These are phyloP conservation scores for Chaetomidium leptoderma DNA, from an alignment of 495 filamentous ascomycete species.

Conservation along the genomic window DNA sequence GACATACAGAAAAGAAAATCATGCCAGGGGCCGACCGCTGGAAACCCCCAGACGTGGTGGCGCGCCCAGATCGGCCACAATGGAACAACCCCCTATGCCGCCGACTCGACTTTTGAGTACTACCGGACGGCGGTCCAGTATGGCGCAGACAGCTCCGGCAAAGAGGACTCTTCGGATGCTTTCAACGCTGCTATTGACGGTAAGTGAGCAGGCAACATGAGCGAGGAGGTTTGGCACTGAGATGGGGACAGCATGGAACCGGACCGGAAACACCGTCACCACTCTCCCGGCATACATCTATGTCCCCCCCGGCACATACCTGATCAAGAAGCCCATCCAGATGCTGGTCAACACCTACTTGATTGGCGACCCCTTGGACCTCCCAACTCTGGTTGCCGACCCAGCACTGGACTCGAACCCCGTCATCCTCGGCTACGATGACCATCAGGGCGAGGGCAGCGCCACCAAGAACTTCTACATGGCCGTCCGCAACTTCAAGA, in stretches of 20 bases:
- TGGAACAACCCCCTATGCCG: slow-evolving; percentile 37
- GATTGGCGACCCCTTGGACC: slow-evolving; percentile 59
- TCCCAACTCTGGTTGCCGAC: slow-evolving; percentile 59
- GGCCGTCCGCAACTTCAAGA: slow-evolving; percentile 66
- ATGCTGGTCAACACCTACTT: slow-evolving; percentile 40
- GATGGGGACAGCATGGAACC: slow-evolving; percentile 26
- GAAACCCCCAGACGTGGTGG: slow-evolving; percentile 26
- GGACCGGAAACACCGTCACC: slow-evolving; percentile 45
- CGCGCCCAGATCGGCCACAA: slow-evolving; percentile 26
- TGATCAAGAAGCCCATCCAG: slow-evolving; percentile 49
- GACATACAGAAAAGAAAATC: slow-evolving; percentile 4
- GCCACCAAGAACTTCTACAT: slow-evolving; percentile 70
- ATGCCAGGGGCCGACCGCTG: background rate
- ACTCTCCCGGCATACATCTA: slow-evolving; percentile 56
- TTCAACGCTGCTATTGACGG: slow-evolving; percentile 58
- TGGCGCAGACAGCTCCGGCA: slow-evolving; percentile 46
- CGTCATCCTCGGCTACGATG: slow-evolving; percentile 28
- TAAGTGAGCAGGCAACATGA: slow-evolving; percentile 19
- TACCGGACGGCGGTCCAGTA: slow-evolving; percentile 56
- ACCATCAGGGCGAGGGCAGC: slow-evolving; percentile 53
- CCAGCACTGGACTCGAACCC: slow-evolving; percentile 27
- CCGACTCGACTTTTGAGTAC: slow-evolving; percentile 44
- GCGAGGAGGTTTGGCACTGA: background rate
- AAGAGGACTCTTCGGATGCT: slow-evolving; percentile 60
- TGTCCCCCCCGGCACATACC: slow-evolving; percentile 54